Evolutionary conservation across 306 rosid species (phyloP), one percentile per base, ranked within the genome.

Genomic region (Lathyrus aphaca): DNA sequence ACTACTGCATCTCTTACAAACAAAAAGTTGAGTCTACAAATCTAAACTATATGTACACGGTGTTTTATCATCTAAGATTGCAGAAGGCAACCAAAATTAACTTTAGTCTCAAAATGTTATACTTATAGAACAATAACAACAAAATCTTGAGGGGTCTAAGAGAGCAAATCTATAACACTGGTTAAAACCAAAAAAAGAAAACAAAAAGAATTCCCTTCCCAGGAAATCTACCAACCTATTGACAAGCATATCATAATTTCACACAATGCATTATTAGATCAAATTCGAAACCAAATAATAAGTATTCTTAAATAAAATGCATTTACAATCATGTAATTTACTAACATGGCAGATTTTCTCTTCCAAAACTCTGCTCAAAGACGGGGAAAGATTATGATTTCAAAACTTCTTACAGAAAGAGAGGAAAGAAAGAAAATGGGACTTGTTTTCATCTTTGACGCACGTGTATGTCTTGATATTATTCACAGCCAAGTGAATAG

Each of bases 21-120:
- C 19, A 23, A 65, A 43, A 75, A 39, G 13, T 51, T 68, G 50
- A 51, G 16, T 30, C 75, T 39, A 62, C 9, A 60, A 40, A 10
- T 35, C 44, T 15, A 68, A 60, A 12, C 64, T 48, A 42, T 38
- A 48, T 10, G 35, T 13, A 69, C 48, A 4, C 5, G 39, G 43
- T 15, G 5, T 49, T 25, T 39, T 57, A 40, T 50, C 44, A 48
- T 39, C 48, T 40, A 38, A 61, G 80, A 21, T 40, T 8, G 12
- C 23, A 38, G 69, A 61, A 39, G 12, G 61, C 30, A 12, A 58
- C 35, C 48, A 66, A 53, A 58, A 48, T n/a, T 14, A 23, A 68
- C 58, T 58, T 48, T 54, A 16, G 29, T 63, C 23, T 46, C 44
- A 2, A n/a, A 18, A 17, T 67, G 61, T 67, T 67, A 25, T 25